Evolutionary conservation across 352 stramenopile genomes (phyloP), one percentile per base, ranked within the genome.

Genomic region (Phytophthora pluvialis): DNA sequence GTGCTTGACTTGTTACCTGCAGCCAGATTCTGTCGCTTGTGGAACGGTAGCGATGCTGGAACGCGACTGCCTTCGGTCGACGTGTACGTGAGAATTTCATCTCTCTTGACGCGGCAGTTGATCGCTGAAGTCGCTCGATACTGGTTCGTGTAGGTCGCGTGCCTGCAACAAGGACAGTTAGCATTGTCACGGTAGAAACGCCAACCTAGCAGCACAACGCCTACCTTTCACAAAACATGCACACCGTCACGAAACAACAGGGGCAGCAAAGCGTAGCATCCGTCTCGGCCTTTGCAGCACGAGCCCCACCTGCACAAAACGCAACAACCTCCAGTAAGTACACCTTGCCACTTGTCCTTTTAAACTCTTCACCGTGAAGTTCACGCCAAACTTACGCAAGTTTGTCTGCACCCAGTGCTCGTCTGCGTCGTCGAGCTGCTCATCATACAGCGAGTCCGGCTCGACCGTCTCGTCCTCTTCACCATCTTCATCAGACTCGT

Each of bases 201-300:
- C 4, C 9, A 31, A 15, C 9, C 10, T 33, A 39, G n/a, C 8
- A 13, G 9, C 8, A 11, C 21, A 28, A 47, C 47, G 13, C 48
- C 8, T 71, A 88, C 77, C 83, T 66, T 66, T 94, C 64, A 57
- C 83, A 91, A 44, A 78, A 67, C 74, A 93, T 89, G 45, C 81
- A 94, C 15, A 94, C 80, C 0, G 78, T 90, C 31, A 94, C 52
- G 55, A 94, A 94, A 66, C 86, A 94, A 59, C 83, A 94, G 21
- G 86, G 86, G 60, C 86, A 94, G 38, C 81, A 89, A 5, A 94
- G 67, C 29, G 68, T 82, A 1, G 80, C 86, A 59, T 92, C 83
- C 1, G 77, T 87, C 50, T 66, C 64, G 0, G 21, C 25, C 9
- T 56, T 58, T 13, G 32, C 29, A 33, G 44, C 32, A n/a, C 32